A percentile compares a stretch with the other conserved stretches of the same genome.
Evolutionary conservation across 2,329 filamentous ascomycete genomes (phyloP).

Genomic region (Proliferodiscus dingleyae): DNA sequence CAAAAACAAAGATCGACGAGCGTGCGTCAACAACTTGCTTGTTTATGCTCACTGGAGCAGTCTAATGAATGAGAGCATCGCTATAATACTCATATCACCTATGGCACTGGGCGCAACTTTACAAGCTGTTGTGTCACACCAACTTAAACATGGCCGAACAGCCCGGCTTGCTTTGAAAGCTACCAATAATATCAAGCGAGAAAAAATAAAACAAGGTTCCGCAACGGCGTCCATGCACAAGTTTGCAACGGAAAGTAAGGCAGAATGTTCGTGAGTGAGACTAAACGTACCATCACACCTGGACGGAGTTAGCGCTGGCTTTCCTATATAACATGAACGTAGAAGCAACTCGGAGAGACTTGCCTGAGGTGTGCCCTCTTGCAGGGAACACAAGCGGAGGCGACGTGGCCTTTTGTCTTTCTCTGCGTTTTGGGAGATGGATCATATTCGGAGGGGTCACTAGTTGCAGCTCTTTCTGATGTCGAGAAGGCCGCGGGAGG

Average conservation of each 20-base stretch:
- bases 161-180: constrained; percentile 7
- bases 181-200: not conserved
- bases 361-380: constrained; percentile 75
- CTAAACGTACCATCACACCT: constrained; percentile 61
- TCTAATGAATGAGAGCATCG: constrained; percentile 8
- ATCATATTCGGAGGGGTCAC: constrained; percentile 44
- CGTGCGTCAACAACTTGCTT: not conserved
- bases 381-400: constrained; percentile 80
- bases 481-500: constrained; percentile 21
- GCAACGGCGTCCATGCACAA: constrained; percentile 6
- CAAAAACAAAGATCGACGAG: no score
- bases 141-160: constrained; percentile 11
- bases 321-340: constrained; percentile 2
- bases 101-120: constrained; percentile 5
- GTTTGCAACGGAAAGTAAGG: constrained; percentile 10
- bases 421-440: constrained; percentile 56
- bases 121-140: constrained; percentile 8
- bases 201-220: constrained; percentile 9
- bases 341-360: constrained; percentile 6
- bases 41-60: constrained; percentile 18
- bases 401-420: constrained; percentile 75
- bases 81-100: constrained; percentile 1
- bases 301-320: constrained; percentile 31
- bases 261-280: constrained; percentile 11
- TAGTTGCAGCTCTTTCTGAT: constrained; percentile 31